A percentile compares a stretch with the other conserved stretches of the same genome.
Conservation (phyloP, 1,139 yeast genomes). For the Saccharomycopsis hybrid region DNA sequence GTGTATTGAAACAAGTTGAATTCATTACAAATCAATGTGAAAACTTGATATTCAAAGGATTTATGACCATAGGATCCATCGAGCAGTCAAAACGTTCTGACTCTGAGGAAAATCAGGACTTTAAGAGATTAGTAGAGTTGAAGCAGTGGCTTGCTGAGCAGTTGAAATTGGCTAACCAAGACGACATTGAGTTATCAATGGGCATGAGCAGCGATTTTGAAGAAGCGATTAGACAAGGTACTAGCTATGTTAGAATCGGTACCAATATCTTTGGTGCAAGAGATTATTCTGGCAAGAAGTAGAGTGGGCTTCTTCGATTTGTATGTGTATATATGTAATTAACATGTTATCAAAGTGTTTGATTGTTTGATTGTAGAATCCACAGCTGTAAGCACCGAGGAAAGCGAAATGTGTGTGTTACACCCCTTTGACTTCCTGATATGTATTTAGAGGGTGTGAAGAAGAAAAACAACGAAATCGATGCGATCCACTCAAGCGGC, state of each 20-base stretch:
- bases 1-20: slow-evolving; percentile 39
- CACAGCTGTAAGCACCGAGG: too few species aligned
- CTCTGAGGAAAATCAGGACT: slow-evolving; percentile 60
- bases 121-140: slow-evolving; percentile 46
- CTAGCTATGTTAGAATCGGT: slow-evolving; percentile 86
- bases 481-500: too few species aligned
- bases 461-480: too few species aligned
- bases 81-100: slow-evolving; percentile 46
- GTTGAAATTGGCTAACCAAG: slow-evolving; percentile 28
- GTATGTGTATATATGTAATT: too few species aligned
- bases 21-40: slow-evolving; percentile 50
- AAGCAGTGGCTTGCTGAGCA: slow-evolving; percentile 43
- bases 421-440: too few species aligned
- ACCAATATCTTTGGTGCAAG: slow-evolving; percentile 85
- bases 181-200: slow-evolving; percentile 69
- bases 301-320: too few species aligned
- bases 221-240: slow-evolving; percentile 86
- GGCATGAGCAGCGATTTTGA: slow-evolving; percentile 91
- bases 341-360: too few species aligned
- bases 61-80: slow-evolving; percentile 95
- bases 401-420: too few species aligned
- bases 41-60: slow-evolving; percentile 56
- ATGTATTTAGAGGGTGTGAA: too few species aligned
- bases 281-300: slow-evolving; percentile 30
- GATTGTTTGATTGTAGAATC: too few species aligned